phyloP scores from a whole-genome alignment of 2,329 filamentous ascomycete species.

The Ophiostoma tasmaniense region DNA sequence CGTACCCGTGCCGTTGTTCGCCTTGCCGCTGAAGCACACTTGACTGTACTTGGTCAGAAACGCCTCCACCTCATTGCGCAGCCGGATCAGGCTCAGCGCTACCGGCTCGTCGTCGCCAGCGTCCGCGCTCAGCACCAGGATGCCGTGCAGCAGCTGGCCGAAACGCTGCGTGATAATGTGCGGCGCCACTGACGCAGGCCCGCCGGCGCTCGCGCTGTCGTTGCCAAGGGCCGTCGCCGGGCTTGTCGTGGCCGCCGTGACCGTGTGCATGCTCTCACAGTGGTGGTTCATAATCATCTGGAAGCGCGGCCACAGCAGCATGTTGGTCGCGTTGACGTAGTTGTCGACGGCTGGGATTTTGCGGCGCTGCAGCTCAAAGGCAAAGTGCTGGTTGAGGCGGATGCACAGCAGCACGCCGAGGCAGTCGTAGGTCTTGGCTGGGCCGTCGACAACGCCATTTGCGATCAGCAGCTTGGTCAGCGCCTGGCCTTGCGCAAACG shows the following conservation, averaged over 20 bases:
- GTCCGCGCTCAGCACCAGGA: constrained; percentile 75
- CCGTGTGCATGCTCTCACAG: constrained; percentile 69
- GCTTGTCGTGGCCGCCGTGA: not conserved
- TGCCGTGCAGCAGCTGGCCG: constrained; percentile 80
- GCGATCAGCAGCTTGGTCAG: constrained; percentile 70
- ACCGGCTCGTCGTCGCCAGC: constrained; percentile 93
- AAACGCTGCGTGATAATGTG: constrained; percentile 93
- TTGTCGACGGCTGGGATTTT: constrained; percentile 82
- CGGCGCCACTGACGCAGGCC: constrained; percentile 63
- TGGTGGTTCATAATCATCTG: constrained; percentile 91
- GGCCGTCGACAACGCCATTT: not conserved
- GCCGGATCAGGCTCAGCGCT: constrained; percentile 64
- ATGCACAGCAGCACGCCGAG: constrained; percentile 86
- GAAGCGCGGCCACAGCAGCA: constrained; percentile 93
- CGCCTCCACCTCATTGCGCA: constrained; percentile 73
- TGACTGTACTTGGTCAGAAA: constrained; percentile 74
- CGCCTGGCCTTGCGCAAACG: constrained; percentile 71
- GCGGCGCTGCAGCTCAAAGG: constrained; percentile 85
- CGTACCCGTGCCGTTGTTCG: constrained; percentile 36
- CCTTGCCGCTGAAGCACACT: constrained; percentile 50
- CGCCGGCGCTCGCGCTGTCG: constrained; percentile 37
- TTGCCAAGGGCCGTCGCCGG: constrained; percentile 20
- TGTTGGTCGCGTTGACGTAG: constrained; percentile 91
- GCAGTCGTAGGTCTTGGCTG: constrained; percentile 62
- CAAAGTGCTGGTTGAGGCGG: constrained; percentile 83